Evolutionary conservation across 2,329 filamentous ascomycete species (phyloP), one percentile per base, ranked within the genome.

Genomic region (Microcera coccophila): DNA sequence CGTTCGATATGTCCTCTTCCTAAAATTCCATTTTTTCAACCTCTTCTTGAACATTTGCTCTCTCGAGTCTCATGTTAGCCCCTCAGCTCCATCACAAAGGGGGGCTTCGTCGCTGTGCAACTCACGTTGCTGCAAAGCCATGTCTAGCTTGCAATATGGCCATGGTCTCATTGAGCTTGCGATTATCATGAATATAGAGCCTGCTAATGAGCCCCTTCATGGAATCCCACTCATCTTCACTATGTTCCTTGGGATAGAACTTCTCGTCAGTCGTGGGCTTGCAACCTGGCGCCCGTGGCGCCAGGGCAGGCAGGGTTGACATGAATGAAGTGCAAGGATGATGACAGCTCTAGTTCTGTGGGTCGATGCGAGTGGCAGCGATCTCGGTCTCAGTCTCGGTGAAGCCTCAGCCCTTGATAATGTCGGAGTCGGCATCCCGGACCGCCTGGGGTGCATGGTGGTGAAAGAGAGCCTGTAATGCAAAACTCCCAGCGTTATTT

Each of bases 41-140:
- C 64, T 58, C 47, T 67, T 67, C 44, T 67, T 67, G 41, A 65
- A 67, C 63, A 67, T 67, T 54, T 67, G 63, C 42, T 66, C 62
- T 40, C 64, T 67, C 38, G 18, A 15, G 26, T 5, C 5, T 34
- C 36, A 18, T 20, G 33, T 41, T 20, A 20, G 26, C 33, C 10
- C 31, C 26, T 14, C 18, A 18, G 5, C 5, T 40, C n/a, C 36
- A 16, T 15, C 18, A 33, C 15, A 19, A n/a, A n/a, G 10, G 29
- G 16, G 8, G 29, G n/a, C 7, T 22, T 10, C 16, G 28, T 41
- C 17, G 22, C 31, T 7, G 8, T 35, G 16, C 8, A 35, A 63
- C 64, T 63, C 52, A 67, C 64, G 64, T 66, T 37, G 64, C 64
- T 21, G 60, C 61, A 38, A 67, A 67, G 21, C 62, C 61, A 49